phyloP scores from a whole-genome alignment of 2,329 filamentous ascomycete species.

The Neonectria neomacrospora region DNA sequence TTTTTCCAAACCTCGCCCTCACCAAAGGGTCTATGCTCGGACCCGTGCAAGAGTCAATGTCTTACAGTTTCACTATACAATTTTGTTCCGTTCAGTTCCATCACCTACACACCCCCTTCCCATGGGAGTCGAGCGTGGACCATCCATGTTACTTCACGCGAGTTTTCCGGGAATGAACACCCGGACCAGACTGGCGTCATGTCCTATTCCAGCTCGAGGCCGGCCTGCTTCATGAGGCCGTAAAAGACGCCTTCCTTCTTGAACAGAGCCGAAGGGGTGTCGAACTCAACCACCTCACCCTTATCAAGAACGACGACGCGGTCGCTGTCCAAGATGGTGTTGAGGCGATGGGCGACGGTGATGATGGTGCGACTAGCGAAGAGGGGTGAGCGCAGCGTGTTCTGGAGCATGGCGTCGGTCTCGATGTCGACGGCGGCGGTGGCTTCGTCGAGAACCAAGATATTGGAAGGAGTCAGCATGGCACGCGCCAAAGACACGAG shows the following conservation, averaged over 20 bases:
- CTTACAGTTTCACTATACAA: slow-evolving; percentile 20
- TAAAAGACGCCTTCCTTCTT: slow-evolving; percentile 83
- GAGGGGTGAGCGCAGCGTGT: slow-evolving; percentile 69
- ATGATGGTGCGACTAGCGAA: slow-evolving; percentile 97
- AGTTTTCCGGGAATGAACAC: slow-evolving; percentile 4
- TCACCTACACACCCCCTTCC: slow-evolving; percentile 1
- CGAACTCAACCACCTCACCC: slow-evolving; percentile 92
- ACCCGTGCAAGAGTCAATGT: not conserved
- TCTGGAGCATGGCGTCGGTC: slow-evolving; percentile 74
- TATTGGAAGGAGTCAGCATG: slow-evolving; percentile 94
- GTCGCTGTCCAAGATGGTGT: slow-evolving; percentile 91
- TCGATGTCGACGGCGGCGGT: slow-evolving; percentile 80
- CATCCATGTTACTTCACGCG: slow-evolving; percentile 2
- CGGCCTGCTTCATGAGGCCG: slow-evolving; percentile 90
- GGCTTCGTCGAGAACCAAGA: slow-evolving; percentile 95
- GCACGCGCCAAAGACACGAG: slow-evolving; percentile 93
- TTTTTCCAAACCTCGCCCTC: slow-evolving; percentile 3
- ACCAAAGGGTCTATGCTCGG: not conserved
- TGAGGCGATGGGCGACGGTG: slow-evolving; percentile 97
- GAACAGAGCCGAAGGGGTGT: slow-evolving; percentile 82
- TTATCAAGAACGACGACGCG: slow-evolving; percentile 93
- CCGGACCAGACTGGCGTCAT: slow-evolving; percentile 11
- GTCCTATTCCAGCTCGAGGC: slow-evolving; percentile 66
- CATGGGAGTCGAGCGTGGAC: not conserved
- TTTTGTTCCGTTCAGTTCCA: slow-evolving; percentile 14